Conservation (phyloP, 768 basidiomycete genomes). For the Vararia minispora region DNA sequence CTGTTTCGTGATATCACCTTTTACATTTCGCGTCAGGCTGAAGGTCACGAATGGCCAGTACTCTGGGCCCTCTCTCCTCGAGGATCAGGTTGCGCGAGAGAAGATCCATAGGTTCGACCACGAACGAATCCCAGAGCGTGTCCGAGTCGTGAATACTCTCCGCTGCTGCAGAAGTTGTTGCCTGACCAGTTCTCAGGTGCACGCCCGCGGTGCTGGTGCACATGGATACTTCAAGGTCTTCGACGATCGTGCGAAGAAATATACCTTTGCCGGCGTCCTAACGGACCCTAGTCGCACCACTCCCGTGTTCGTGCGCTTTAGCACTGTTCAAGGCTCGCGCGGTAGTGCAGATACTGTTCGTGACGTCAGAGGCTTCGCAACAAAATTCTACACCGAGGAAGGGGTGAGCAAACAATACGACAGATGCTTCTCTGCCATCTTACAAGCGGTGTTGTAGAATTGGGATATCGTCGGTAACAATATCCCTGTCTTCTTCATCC, state of each 20-base stretch:
- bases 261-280: conserved; percentile 59
- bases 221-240: conserved; percentile 76
- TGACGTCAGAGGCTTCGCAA: conserved; percentile 82
- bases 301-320: conserved; percentile 75
- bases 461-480: conserved; percentile 85
- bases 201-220: conserved; percentile 63
- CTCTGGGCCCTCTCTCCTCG: conserved; percentile 65
- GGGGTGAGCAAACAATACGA: too few species aligned
- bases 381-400: conserved; percentile 74
- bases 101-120: conserved; percentile 78
- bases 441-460: too few species aligned
- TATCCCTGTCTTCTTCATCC: conserved; percentile 76
- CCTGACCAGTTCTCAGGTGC: too few species aligned
- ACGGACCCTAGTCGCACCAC: conserved; percentile 66
- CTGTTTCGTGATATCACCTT: background rate
- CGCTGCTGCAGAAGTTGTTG: conserved; percentile 50
- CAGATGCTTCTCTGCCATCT: too few species aligned
- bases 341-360: conserved; percentile 79
- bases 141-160: too few species aligned
- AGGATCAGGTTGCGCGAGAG: conserved; percentile 65
- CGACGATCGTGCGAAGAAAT: conserved; percentile 57
- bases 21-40: conserved; percentile 30
- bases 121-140: conserved; percentile 82
- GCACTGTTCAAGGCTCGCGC: conserved; percentile 70
- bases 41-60: conserved; percentile 34